These are phyloP conservation scores for Moesziomyces antarcticus DNA, from an alignment of 1,284 basidiomycete species.

Conservation along the genomic window DNA sequence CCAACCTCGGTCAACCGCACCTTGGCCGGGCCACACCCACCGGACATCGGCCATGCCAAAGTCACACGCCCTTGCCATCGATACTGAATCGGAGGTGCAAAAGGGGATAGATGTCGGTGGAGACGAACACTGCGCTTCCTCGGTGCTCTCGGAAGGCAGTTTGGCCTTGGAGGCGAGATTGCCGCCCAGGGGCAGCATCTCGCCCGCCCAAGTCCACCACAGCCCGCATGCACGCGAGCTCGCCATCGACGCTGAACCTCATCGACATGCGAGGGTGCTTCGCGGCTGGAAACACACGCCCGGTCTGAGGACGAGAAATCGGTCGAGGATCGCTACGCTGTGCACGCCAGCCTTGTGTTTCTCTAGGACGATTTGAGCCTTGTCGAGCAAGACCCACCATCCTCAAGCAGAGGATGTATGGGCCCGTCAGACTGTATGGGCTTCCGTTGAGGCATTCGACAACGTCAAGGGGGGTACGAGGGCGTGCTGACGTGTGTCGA, in stretches of 20 bases:
- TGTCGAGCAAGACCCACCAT: conserved; percentile 3
- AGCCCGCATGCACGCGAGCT: background rate
- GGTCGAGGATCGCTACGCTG: background rate
- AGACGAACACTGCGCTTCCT: conserved; percentile 8
- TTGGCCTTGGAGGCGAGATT: conserved; percentile 7
- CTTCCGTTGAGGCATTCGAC: background rate
- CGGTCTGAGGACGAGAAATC: background rate
- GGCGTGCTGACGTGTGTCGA: background rate
- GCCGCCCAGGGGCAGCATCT: conserved; percentile 9
- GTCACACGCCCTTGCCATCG: background rate
- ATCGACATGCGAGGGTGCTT: conserved; percentile 3
- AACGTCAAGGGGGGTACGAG: background rate
- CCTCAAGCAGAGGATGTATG: background rate
- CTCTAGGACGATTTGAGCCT: conserved; percentile 4
- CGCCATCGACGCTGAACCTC: background rate
- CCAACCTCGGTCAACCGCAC: too few relatives aligned
- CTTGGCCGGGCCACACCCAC: too few relatives aligned
- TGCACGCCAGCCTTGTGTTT: background rate
- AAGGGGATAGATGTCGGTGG: conserved; percentile 1
- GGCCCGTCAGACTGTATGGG: background rate
- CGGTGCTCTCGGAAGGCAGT: background rate
- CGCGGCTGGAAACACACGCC: background rate
- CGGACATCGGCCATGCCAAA: background rate
- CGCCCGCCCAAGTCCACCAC: background rate
- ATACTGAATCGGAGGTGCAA: too few relatives aligned